A percentile compares a stretch with the other conserved stretches of the same genome.
Conservation (phyloP, 2,329 filamentous ascomycete species). For the Neofusicoccum cordaticola region DNA sequence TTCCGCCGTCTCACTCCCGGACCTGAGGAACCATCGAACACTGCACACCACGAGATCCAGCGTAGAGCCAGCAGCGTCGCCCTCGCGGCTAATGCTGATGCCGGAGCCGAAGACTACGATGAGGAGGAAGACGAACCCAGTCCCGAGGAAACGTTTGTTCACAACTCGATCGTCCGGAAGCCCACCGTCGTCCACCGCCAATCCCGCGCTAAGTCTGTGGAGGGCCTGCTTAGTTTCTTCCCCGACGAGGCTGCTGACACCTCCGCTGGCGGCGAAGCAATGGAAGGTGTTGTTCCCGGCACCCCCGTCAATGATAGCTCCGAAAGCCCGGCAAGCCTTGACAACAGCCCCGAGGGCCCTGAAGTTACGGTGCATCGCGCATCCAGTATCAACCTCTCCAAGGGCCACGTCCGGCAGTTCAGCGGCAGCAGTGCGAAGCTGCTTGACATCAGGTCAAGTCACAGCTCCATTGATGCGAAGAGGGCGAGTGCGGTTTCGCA, state of each 20-base stretch:
- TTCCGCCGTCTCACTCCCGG: conserved; percentile 56
- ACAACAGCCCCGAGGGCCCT: conserved; percentile 21
- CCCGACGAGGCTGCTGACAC: conserved; percentile 25
- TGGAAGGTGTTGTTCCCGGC: conserved; percentile 33
- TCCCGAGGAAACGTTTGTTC: conserved; percentile 41
- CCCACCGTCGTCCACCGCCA: conserved; percentile 64
- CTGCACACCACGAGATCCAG: conserved; percentile 10
- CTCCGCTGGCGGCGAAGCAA: conserved; percentile 27
- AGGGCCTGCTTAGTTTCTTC: conserved; percentile 57
- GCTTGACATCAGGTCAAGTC: conserved; percentile 55
- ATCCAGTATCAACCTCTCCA: conserved; percentile 66
- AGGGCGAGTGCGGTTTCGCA: neutral
- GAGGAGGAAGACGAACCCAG: conserved; percentile 25
- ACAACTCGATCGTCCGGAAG: conserved; percentile 53
- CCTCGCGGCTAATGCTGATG: conserved; percentile 29
- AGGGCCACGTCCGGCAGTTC: conserved; percentile 65
- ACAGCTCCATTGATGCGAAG: conserved; percentile 24
- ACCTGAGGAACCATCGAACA: conserved; percentile 38
- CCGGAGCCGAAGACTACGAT: conserved; percentile 51
- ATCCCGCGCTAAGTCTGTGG: conserved; percentile 57
- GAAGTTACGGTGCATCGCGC: conserved; percentile 57
- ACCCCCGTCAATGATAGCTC: conserved; percentile 30
- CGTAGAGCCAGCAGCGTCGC: conserved; percentile 47
- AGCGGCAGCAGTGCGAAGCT: conserved; percentile 76
- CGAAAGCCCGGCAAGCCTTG: conserved; percentile 29